Conservation (phyloP, 352 stramenopile species). For the Phytophthora multivora region DNA sequence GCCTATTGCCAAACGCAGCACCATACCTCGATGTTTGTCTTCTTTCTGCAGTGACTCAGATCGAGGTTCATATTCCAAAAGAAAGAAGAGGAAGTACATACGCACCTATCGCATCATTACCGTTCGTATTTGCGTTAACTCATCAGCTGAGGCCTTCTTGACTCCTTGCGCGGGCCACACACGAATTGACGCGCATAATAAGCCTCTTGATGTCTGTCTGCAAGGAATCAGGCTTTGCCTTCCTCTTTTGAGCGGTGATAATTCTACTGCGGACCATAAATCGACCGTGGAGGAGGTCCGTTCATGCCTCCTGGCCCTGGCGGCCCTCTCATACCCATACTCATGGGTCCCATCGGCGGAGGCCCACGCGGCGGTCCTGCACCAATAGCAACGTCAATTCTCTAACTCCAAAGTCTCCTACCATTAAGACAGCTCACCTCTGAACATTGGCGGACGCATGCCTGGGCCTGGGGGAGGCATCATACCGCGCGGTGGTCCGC, state of each 20-base stretch:
- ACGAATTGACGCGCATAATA: no score
- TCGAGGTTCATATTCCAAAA: constrained; percentile 14
- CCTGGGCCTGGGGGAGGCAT: constrained; percentile 59
- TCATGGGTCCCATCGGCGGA: constrained; percentile 36
- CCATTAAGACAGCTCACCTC: constrained; percentile 30
- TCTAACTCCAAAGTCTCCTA: not conserved
- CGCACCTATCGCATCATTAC: constrained; percentile 32
- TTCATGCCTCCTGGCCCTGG: constrained; percentile 32
- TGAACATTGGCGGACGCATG: constrained; percentile 81
- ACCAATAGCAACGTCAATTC: not conserved
- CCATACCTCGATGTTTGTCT: constrained; percentile 14
- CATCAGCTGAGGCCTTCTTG: constrained; percentile 8
- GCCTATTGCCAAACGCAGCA: not conserved
- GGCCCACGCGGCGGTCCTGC: constrained; percentile 58
- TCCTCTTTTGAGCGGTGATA: no score
- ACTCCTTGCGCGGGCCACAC: not conserved
- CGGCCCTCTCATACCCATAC: constrained; percentile 40
- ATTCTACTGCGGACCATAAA: constrained; percentile 79
- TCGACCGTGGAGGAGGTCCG: constrained; percentile 56
- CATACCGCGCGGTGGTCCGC: constrained; percentile 71
- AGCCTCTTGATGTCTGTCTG: no score
- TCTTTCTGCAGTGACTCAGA: constrained; percentile 25
- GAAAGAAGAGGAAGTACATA: constrained; percentile 24
- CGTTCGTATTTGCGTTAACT: constrained; percentile 35
- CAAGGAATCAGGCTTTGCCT: not conserved